Conservation (phyloP, 2,329 filamentous ascomycete species). For the Cercospora sp. region DNA sequence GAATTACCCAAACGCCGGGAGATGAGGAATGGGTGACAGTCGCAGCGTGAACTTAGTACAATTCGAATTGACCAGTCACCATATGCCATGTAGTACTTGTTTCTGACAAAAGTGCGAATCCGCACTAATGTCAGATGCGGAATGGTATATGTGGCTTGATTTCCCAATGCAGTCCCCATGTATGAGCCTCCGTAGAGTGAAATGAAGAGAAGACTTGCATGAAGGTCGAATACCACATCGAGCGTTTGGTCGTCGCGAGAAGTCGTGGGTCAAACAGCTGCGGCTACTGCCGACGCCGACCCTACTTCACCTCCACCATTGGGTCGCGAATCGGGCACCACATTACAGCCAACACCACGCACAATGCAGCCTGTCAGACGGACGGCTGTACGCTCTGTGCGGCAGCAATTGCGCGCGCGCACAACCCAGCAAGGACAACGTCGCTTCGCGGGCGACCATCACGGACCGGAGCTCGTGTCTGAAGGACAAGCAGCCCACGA, state of each 20-base stretch:
- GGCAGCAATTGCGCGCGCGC: slow-evolving; percentile 38
- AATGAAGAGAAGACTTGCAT: background rate
- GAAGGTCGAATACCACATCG: background rate
- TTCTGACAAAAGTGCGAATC: too few relatives aligned
- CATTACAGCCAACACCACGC: slow-evolving; percentile 14
- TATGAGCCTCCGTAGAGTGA: background rate
- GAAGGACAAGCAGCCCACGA: slow-evolving; percentile 37
- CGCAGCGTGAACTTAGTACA: background rate
- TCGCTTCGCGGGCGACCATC: slow-evolving; percentile 43
- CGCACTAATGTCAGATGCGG: too few relatives aligned
- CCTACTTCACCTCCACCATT: slow-evolving; percentile 3
- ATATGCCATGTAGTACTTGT: background rate
- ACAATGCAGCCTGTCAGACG: slow-evolving; percentile 50
- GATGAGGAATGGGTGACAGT: background rate
- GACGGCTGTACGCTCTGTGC: slow-evolving; percentile 45
- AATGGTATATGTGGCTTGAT: too few relatives aligned
- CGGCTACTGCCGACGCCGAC: background rate
- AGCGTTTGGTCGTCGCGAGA: background rate
- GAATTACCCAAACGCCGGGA: background rate
- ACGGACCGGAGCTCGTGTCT: slow-evolving; percentile 38
- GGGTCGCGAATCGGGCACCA: background rate
- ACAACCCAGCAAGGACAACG: slow-evolving; percentile 42
- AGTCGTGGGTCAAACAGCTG: background rate
- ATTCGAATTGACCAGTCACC: background rate
- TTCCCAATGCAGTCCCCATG: too few relatives aligned